These are phyloP conservation scores for Cephaloascus albidus DNA, from an alignment of 805 yeast genomes.

Conservation along the genomic window DNA sequence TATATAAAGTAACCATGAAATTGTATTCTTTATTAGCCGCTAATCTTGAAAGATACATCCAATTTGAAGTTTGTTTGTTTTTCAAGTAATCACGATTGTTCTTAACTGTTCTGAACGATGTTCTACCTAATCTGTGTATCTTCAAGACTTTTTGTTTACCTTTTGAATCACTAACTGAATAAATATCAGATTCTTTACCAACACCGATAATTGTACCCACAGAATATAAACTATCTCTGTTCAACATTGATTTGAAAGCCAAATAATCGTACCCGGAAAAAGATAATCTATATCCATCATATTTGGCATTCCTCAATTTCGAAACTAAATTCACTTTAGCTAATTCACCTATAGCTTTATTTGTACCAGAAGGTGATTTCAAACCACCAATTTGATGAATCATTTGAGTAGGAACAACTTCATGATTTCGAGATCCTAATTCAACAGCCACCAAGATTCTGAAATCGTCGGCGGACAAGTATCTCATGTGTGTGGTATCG, in stretches of 20 bases:
- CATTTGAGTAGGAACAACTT: conserved; percentile 83
- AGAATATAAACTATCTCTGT: conserved; percentile 62
- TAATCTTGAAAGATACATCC: conserved; percentile 87
- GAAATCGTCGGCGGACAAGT: conserved; percentile 85
- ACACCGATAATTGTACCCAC: conserved; percentile 89
- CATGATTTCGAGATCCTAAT: conserved; percentile 86
- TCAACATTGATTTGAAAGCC: conserved; percentile 78
- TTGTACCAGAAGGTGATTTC: conserved; percentile 67
- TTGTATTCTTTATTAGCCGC: conserved; percentile 92
- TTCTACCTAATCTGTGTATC: conserved; percentile 88
- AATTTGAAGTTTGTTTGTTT: conserved; percentile 61
- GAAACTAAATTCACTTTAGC: conserved; percentile 80
- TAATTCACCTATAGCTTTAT: conserved; percentile 70
- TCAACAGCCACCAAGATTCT: conserved; percentile 84
- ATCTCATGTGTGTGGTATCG: conserved; percentile 90
- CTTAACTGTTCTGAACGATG: conserved; percentile 86
- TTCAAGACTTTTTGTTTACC: conserved; percentile 69
- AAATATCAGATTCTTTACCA: conserved; percentile 96
- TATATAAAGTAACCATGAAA: conserved; percentile 69
- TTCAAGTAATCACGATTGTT: conserved; percentile 87
- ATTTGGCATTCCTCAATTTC: conserved; percentile 78
- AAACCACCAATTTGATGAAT: conserved; percentile 75
- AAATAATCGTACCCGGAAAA: conserved; percentile 88
- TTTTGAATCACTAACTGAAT: conserved; percentile 60
- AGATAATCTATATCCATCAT: conserved; percentile 89